These are phyloP conservation scores for Phaeomoniella chlamydospora DNA, from an alignment of 2,329 filamentous ascomycete species.

Conservation along the genomic window DNA sequence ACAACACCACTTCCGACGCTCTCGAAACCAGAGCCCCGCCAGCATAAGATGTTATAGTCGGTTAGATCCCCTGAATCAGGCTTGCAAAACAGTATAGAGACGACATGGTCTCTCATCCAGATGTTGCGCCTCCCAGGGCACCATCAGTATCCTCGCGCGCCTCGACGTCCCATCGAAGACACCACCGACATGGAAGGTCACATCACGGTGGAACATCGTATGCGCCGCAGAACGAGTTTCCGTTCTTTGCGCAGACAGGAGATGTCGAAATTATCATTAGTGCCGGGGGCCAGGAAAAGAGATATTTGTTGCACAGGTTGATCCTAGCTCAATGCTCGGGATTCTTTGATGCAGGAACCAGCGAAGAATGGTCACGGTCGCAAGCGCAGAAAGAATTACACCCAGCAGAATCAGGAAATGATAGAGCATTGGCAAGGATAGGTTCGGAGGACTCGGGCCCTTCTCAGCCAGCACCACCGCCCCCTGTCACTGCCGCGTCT, in stretches of 20 bases:
- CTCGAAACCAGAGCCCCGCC: too few species aligned
- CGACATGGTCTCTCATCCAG: slow-evolving; percentile 27
- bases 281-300: slow-evolving; percentile 56
- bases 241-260: slow-evolving; percentile 75
- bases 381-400: slow-evolving; percentile 15
- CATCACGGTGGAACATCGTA: slow-evolving; percentile 60
- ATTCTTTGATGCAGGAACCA: slow-evolving; percentile 81
- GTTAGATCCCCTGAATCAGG: too few species aligned
- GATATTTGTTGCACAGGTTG: slow-evolving; percentile 75
- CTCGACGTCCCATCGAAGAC: slow-evolving; percentile 40
- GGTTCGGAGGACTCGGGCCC: slow-evolving; percentile 31
- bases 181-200: slow-evolving; percentile 64
- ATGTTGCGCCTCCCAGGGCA: slow-evolving; percentile 39
- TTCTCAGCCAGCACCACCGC: slow-evolving; percentile 20
- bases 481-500: slow-evolving; percentile 21
- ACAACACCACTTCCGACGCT: too few species aligned
- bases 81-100: slow-evolving; percentile 3
- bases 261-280: slow-evolving; percentile 81
- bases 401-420: slow-evolving; percentile 9
- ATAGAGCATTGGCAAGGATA: slow-evolving; percentile 38
- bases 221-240: slow-evolving; percentile 76
- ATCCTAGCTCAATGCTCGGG: slow-evolving; percentile 82
- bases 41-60: too few species aligned
- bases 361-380: slow-evolving; percentile 55
- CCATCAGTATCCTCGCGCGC: slow-evolving; percentile 52